phyloP scores from a whole-genome alignment of 441 rosid species.

The Omphalea diandra region DNA sequence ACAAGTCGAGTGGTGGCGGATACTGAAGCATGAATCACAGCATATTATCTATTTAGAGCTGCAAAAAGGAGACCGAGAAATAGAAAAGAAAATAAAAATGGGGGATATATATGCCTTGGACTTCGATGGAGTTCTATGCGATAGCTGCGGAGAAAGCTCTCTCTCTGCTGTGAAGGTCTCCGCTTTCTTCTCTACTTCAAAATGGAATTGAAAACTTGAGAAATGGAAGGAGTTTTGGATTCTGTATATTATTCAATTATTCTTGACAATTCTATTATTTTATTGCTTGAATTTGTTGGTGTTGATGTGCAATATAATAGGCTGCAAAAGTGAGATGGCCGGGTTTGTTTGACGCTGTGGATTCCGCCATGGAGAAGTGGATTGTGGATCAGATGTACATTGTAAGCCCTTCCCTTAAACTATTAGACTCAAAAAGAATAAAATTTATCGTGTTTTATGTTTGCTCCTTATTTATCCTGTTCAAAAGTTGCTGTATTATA shows the following conservation, averaged over 20 bases:
- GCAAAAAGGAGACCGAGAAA: not conserved
- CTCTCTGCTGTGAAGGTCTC: slow-evolving; percentile 85
- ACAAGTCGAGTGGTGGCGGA: slow-evolving; percentile 47
- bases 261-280: not conserved
- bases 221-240: not conserved
- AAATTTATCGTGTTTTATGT: no score
- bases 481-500: not conserved
- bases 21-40: not conserved
- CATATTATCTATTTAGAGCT: slow-evolving; percentile 2
- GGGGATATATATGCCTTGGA: slow-evolving; percentile 94
- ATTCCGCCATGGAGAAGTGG: slow-evolving; percentile 69
- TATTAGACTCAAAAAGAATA: no score
- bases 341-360: slow-evolving; percentile 62
- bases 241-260: not conserved
- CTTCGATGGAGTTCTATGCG: slow-evolving; percentile 93
- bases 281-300: not conserved
- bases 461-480: no score
- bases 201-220: not conserved
- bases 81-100: slow-evolving; percentile 46
- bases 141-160: slow-evolving; percentile 93
- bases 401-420: slow-evolving; percentile 40
- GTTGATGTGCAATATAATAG: slow-evolving; percentile 25
- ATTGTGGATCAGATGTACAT: slow-evolving; percentile 78
- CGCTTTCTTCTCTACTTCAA: not conserved
- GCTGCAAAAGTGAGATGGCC: slow-evolving; percentile 92